phyloP scores from a whole-genome alignment of 2,329 filamentous ascomycete genomes.

The Thermothelomyces thermophilus region DNA sequence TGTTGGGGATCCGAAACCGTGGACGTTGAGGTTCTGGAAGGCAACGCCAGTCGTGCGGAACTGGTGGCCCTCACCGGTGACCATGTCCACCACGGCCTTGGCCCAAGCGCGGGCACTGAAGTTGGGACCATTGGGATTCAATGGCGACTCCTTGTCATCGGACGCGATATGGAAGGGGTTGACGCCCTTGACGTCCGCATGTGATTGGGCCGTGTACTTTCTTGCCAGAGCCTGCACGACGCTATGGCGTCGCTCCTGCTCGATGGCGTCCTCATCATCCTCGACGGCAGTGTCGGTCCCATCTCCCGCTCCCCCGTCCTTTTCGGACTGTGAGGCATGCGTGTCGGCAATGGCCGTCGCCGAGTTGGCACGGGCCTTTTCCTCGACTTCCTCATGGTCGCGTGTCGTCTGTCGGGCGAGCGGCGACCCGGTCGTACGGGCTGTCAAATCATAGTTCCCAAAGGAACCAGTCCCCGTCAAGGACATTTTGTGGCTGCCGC shows the following conservation, averaged over 20 bases:
- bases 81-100: slow-evolving; percentile 49
- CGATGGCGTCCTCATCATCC: slow-evolving; percentile 35
- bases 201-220: slow-evolving; percentile 46
- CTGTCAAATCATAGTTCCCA: slow-evolving; percentile 44
- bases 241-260: slow-evolving; percentile 45
- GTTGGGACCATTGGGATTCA: slow-evolving; percentile 43
- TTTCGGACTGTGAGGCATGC: slow-evolving; percentile 26
- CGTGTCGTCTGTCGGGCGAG: slow-evolving; percentile 25
- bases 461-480: slow-evolving; percentile 37
- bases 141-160: slow-evolving; percentile 35
- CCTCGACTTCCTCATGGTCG: slow-evolving; percentile 28
- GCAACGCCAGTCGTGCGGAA: slow-evolving; percentile 58
- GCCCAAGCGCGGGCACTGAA: slow-evolving; percentile 53
- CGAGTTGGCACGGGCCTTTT: slow-evolving; percentile 32
- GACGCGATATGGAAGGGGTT: slow-evolving; percentile 44
- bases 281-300: slow-evolving; percentile 30
- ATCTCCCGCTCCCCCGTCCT: slow-evolving; percentile 24
- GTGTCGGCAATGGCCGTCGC: slow-evolving; percentile 32
- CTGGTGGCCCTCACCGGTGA: slow-evolving; percentile 44
- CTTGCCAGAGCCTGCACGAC: slow-evolving; percentile 51
- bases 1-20: slow-evolving; percentile 59
- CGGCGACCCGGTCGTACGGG: slow-evolving; percentile 37
- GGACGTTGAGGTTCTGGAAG: slow-evolving; percentile 62
- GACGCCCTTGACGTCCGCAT: slow-evolving; percentile 26
- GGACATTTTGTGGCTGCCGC: slow-evolving; percentile 33